phyloP scores from a whole-genome alignment of 495 filamentous ascomycete genomes.

The Aspergillus homomorphus region DNA sequence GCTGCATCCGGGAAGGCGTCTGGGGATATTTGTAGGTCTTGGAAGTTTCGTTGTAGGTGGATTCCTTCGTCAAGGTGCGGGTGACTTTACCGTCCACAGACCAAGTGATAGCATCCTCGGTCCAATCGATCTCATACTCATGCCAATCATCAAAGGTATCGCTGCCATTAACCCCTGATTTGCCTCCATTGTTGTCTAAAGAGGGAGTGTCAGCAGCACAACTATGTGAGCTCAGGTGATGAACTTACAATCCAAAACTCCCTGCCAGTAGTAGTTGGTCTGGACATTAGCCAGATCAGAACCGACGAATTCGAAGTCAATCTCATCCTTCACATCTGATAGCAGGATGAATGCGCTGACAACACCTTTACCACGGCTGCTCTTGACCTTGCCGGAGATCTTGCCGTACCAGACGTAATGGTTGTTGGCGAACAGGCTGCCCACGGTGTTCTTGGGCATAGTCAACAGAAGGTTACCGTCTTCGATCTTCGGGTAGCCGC shows the following conservation, averaged over 20 bases:
- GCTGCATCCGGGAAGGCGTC: constrained; percentile 86
- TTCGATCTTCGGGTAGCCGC: constrained; percentile 65
- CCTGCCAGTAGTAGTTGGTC: constrained; percentile 97
- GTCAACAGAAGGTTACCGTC: constrained; percentile 69
- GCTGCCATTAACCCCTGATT: constrained; percentile 56
- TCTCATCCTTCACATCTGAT: constrained; percentile 94
- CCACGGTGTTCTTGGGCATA: constrained; percentile 78
- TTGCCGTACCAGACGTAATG: constrained; percentile 97
- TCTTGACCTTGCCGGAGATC: constrained; percentile 82
- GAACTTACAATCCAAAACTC: constrained; percentile 82
- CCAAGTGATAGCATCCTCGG: constrained; percentile 81
- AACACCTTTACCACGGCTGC: constrained; percentile 78
- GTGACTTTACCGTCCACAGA: constrained; percentile 72
- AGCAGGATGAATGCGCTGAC: constrained; percentile 95
- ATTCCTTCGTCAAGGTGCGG: constrained; percentile 67
- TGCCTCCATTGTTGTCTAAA: constrained; percentile 68
- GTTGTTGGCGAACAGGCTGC: constrained; percentile 82
- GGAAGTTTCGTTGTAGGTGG: constrained; percentile 80
- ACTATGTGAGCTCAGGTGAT: constrained; percentile 16
- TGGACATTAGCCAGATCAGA: constrained; percentile 72
- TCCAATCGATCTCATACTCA: constrained; percentile 92
- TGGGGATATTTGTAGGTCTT: constrained; percentile 89
- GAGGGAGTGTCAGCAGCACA: background rate
- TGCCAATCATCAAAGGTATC: constrained; percentile 80
- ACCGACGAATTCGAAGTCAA: constrained; percentile 94